Percentiles rank a stretch among this genome's conserved stretches.
Evolutionary conservation across 177 flowering plant species (phyloP).

Genomic region (Telopea speciosissima): DNA sequence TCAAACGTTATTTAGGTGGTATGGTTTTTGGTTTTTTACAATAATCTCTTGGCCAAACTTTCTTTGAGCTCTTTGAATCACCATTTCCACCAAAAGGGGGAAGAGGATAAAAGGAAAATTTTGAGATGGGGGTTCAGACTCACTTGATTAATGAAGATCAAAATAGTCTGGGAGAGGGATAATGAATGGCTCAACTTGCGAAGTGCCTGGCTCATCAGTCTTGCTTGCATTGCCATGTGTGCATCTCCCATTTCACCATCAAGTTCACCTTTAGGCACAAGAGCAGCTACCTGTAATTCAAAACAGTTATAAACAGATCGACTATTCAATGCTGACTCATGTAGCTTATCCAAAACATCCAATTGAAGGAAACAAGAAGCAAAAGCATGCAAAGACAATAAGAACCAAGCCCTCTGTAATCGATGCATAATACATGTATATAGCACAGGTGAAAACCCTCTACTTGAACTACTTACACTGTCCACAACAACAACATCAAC

Average conservation of each 20-base stretch:
- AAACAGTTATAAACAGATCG: conserved; percentile 5
- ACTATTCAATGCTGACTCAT: not conserved
- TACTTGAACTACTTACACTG: conserved; percentile 54
- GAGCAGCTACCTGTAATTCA: conserved; percentile 77
- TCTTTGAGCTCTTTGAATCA: too few relatives aligned
- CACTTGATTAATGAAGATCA: conserved; percentile 91
- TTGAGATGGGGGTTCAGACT: not conserved
- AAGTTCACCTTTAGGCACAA: conserved; percentile 94
- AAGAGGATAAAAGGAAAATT: not conserved
- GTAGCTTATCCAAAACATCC: not conserved
- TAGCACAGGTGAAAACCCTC: too few relatives aligned
- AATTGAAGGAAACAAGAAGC: not conserved
- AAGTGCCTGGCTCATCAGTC: conserved; percentile 98
- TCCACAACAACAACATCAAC: conserved; percentile 94
- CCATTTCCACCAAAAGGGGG: too few relatives aligned
- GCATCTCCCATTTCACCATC: conserved; percentile 99
- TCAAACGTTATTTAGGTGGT: too few relatives aligned
- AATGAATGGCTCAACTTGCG: conserved; percentile 91
- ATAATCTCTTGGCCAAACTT: too few relatives aligned
- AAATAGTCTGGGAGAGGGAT: conserved; percentile 71
- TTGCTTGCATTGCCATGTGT: conserved; percentile 98
- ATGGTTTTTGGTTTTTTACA: too few relatives aligned
- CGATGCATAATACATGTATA: not conserved
- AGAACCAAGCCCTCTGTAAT: not conserved
- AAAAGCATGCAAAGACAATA: not conserved